phyloP scores from a whole-genome alignment of 176 grass and related monocot genomes.

The Triticum dicoccoides region DNA sequence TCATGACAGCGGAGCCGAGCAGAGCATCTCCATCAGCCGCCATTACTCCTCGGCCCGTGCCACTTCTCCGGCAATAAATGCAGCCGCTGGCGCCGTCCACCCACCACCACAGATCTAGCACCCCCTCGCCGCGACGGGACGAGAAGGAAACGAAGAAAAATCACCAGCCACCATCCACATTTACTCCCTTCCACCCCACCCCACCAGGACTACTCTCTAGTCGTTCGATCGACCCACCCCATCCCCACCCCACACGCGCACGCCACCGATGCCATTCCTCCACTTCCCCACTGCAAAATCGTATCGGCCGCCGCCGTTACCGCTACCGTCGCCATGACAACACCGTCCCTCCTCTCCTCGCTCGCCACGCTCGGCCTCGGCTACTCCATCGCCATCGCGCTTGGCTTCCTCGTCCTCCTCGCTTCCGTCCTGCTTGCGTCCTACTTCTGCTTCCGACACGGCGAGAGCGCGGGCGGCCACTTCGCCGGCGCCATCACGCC shows the following conservation, averaged over 20 bases:
- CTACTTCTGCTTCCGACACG: constrained; percentile 40
- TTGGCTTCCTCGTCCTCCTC: constrained; percentile 58
- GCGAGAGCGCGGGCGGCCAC: not conserved
- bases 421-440: constrained; percentile 41
- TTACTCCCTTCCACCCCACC: constrained; percentile 33
- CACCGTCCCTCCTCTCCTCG: constrained; percentile 36
- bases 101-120: constrained; percentile 52
- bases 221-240: not conserved
- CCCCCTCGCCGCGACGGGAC: not conserved
- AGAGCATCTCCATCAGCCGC: constrained; percentile 16
- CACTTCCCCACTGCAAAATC: constrained; percentile 3
- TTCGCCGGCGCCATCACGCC: constrained; percentile 17
- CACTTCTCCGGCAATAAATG: constrained; percentile 50
- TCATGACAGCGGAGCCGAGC: not conserved
- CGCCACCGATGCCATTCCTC: constrained; percentile 52
- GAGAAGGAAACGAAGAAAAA: not conserved
- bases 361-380: constrained; percentile 53
- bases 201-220: not conserved
- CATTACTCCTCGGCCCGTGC: constrained; percentile 45
- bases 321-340: constrained; percentile 9
- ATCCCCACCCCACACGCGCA: not conserved
- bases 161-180: constrained; percentile 49
- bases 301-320: not conserved
- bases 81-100: constrained; percentile 46
- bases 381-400: constrained; percentile 63